Evolutionary conservation across 2,329 filamentous ascomycete species (phyloP), one percentile per base, ranked within the genome.

Genomic region (Alternaria burnsii): DNA sequence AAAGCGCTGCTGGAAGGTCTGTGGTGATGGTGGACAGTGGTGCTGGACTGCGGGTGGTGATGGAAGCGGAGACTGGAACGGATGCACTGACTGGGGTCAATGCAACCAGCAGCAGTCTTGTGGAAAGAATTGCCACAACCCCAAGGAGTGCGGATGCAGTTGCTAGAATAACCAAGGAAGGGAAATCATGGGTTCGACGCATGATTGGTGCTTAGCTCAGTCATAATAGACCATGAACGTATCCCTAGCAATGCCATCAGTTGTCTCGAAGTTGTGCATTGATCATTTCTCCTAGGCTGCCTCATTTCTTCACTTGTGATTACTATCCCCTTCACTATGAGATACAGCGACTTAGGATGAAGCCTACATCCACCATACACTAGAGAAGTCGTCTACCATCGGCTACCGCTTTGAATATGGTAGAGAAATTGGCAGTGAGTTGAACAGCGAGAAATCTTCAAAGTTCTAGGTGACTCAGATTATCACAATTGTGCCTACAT

Each of bases 1-100:
- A 4, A 42, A 52, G n/a, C 50, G 50, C 22, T 42, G 38, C 50
- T 42, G 50, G 50, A 52, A 52, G 10, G 50, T 52, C 24, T 52
- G 50, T 2, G 50, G 36, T 52, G 36, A 52, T 32, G 24, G 36
- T 5, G 50, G 50, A 22, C n/a, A 52, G 26, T 52, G 50, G 50
- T 52, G 50, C 50, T 52, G 50, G 50, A 52, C 50, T 30, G 50
- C 50, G 2, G 22, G 24, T 0, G 50, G 50, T 42, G 50, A 52
- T 10, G 38, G 50, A 41, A n/a, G 18, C n/a, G 50, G 38, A 41
- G 36, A 2, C 50, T 52, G 38, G 36, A 28, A 42, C 50, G 36
- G 36, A 18, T 52, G 36, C 22, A 3, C 20, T n/a, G n/a, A 52
- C 36, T 52, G 50, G 50, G 50, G 50, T 12, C 7, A 12, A 14